Evolutionary conservation across 305 asterid genomes (phyloP), one percentile per base, ranked within the genome.

Genomic region (Andrographis paniculata): DNA sequence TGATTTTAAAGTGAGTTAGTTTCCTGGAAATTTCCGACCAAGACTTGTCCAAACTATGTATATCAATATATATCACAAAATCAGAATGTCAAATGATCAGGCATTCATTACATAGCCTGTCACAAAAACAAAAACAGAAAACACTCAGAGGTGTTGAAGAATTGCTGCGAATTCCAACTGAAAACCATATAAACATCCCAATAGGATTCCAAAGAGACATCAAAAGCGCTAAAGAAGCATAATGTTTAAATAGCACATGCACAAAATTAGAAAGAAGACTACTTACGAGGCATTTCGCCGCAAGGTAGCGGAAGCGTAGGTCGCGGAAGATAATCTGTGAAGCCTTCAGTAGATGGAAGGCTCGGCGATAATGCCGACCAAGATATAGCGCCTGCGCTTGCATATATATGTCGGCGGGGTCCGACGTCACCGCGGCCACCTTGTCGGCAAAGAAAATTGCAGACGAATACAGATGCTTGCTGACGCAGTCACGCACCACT

Each of bases 351-450:
- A 92, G 93, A 64, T 92, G 97, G 64, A 84, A 92, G 20, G 99
- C 95, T 17, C 97, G 87, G 53, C 97, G 96, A 45, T 80, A 92
- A 48, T 92, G 96, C 9, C 94, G 78, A 44, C 97, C 95, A 20
- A 92, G 87, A 76, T 75, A 92, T 20, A 92, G 82, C n/a, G 97
- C 99, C 76, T 92, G 99, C 14, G 99, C 97, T 70, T 92, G 99
- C 97, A 92, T 92, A 52, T 87, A 92, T 30, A 92, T 82, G 52
- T 92, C 99, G 53, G 99, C 89, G 10, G 99, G 93, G 70, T 92
- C 99, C 14, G 84, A 67, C 49, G 99, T 84, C 54, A 84, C 78
- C 38, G 95, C 99, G 16, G 99, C 99, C 45, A 92, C 99, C 65
- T 87, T 92, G 64, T 92, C 99, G 67, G 99, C 94, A 63, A 92